Base-by-base conservation (phyloP, 805 yeast species). In the Sugiyamaella valdiviana region DNA sequence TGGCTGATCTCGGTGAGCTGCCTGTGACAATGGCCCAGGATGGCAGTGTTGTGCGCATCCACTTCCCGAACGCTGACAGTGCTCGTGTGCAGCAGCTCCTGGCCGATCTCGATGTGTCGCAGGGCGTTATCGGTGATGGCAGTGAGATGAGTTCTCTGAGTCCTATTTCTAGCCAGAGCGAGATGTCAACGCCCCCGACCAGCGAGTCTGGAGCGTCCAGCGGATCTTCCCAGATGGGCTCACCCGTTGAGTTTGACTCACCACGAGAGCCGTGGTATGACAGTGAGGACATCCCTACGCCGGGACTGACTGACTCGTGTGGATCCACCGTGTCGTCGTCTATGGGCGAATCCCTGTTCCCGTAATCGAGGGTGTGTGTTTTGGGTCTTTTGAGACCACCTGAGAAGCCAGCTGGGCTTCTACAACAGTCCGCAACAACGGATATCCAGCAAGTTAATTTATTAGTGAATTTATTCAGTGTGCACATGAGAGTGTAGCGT, bases 11-110 rank as follows among this genome's bases (percentile, higher is more conserved):
- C 49, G 93, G 93, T 2, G 79, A 80, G 52, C 75, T 80, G 54
- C 88, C 85, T 6, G 69, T 83, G 47, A 70, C 79, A 42, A 65
- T 76, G 46, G 71, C 70, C 41, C 44, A 48, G 21, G 58, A 65
- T 36, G 61, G 66, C 10, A 66, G 71, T 24, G 59, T 66, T 24
- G 57, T 80, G 45, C 68, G 82, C 54, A 77, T 82, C 12, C 82
- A 77, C 61, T 85, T 87, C 67, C 88, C 91, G 29, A 85, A 83
- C 61, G 74, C 83, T 51, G 87, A 83, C 51, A 65, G 73, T 5
- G 68, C 63, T 5, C 79, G 79, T 55, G 76, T 85, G 56, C 83
- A 81, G 56, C 51, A 54, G 17, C 64, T 85, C 51, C 64, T 84
- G 51, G 60, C 71, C 36, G 93, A 84, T 39, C 70, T 77, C 51